Evolutionary conservation across 805 yeast species (phyloP).

Genomic region (Nakazawaea pomicola): DNA sequence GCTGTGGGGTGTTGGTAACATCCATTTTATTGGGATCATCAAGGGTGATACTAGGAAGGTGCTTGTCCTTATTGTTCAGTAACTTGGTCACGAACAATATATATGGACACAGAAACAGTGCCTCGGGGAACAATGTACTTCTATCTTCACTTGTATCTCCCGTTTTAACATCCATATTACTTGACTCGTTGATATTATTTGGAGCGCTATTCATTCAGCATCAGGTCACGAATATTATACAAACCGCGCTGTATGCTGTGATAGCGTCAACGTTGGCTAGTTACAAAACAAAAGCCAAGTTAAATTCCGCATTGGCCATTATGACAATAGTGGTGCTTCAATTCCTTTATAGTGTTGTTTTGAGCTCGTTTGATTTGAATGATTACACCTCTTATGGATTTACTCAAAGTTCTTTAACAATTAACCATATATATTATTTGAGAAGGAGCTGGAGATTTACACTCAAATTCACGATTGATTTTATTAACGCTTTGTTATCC

Average conservation of each 20-base stretch:
- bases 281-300: constrained; percentile 20
- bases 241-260: constrained; percentile 28
- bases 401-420: constrained; percentile 1
- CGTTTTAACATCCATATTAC: neutral
- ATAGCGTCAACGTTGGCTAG: constrained; percentile 30
- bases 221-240: constrained; percentile 12
- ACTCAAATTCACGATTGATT: constrained; percentile 6
- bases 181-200: constrained; percentile 4
- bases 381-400: neutral
- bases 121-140: neutral
- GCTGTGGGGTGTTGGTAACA: constrained; percentile 9
- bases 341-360: neutral
- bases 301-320: constrained; percentile 24
- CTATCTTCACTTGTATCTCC: neutral
- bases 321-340: neutral
- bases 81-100: constrained; percentile 3
- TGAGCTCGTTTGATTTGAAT: constrained; percentile 4
- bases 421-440: constrained; percentile 8
- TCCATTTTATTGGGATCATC: constrained; percentile 14
- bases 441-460: constrained; percentile 10
- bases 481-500: constrained; percentile 7
- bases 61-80: constrained; percentile 11
- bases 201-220: neutral
- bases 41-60: constrained; percentile 12
- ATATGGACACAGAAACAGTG: neutral